phyloP scores from a whole-genome alignment of 1,284 basidiomycete species.

The Irpex lacteus region DNA sequence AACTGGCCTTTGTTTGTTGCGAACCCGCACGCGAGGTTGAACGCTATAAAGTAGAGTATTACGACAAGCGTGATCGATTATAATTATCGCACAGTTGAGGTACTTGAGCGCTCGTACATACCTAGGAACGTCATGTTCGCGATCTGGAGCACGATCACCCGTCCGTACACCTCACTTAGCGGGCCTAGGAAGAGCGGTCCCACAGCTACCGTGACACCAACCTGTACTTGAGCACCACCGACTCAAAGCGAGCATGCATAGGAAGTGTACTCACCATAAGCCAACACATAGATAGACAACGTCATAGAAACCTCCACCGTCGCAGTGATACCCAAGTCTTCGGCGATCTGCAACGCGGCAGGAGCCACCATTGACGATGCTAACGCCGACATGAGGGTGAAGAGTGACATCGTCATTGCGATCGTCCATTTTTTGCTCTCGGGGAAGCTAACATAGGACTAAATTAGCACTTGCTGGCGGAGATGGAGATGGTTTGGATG shows the following conservation, averaged over 20 bases:
- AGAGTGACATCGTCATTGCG: constrained; percentile 52
- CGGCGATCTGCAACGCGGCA: constrained; percentile 47
- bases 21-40: constrained; percentile 52
- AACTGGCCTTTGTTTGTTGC: constrained; percentile 53
- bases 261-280: constrained; percentile 43
- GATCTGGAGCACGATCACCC: not conserved
- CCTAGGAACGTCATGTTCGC: not conserved
- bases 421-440: constrained; percentile 49
- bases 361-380: constrained; percentile 70
- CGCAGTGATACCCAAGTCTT: constrained; percentile 50
- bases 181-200: not conserved
- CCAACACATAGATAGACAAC: constrained; percentile 59
- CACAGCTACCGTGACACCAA: not conserved
- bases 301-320: constrained; percentile 16
- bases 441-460: no score
- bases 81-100: no score
- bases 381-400: constrained; percentile 59
- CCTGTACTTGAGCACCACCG: not conserved
- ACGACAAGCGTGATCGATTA: no score
- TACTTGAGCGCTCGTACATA: no score
- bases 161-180: not conserved
- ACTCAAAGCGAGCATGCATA: no score
- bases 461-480: no score
- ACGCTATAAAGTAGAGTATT: not conserved
- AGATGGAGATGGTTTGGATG: no score